Conservation (phyloP, 1,284 basidiomycete species). For the Puccinia horiana region DNA sequence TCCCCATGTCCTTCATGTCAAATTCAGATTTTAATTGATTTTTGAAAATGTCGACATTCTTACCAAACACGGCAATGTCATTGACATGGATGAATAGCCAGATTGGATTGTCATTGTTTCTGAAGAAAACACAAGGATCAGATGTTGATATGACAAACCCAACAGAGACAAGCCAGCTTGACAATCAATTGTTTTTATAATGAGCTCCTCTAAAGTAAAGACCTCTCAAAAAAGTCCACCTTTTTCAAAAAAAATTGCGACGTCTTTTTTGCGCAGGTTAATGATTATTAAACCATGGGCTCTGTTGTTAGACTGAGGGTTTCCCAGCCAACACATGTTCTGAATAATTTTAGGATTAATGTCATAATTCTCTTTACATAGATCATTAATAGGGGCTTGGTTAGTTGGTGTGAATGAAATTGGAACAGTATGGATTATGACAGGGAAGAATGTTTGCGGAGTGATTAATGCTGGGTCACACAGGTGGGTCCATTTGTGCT, state of each 20-base stretch:
- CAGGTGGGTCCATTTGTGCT: slow-evolving; percentile 4
- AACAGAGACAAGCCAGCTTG: too few relatives aligned
- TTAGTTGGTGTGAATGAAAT: background rate
- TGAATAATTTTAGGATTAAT: background rate
- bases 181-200: background rate
- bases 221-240: background rate
- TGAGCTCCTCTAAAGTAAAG: slow-evolving; percentile 3
- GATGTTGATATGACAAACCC: background rate
- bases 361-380: background rate
- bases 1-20: background rate
- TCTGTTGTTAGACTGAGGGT: background rate
- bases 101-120: background rate
- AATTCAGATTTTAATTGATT: too few relatives aligned
- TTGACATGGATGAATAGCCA: background rate
- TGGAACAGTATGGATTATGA: background rate
- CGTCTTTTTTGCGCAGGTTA: background rate
- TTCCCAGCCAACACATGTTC: background rate
- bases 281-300: background rate
- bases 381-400: background rate
- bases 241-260: background rate
- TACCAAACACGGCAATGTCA: background rate
- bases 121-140: background rate
- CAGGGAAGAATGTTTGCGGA: background rate
- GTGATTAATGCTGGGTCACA: background rate
- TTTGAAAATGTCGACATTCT: too few relatives aligned